A percentile compares a stretch with the other conserved stretches of the same genome.
These are phyloP conservation scores for Theobroma cacao DNA, from an alignment of 345 rosid species.

Conservation along the genomic window DNA sequence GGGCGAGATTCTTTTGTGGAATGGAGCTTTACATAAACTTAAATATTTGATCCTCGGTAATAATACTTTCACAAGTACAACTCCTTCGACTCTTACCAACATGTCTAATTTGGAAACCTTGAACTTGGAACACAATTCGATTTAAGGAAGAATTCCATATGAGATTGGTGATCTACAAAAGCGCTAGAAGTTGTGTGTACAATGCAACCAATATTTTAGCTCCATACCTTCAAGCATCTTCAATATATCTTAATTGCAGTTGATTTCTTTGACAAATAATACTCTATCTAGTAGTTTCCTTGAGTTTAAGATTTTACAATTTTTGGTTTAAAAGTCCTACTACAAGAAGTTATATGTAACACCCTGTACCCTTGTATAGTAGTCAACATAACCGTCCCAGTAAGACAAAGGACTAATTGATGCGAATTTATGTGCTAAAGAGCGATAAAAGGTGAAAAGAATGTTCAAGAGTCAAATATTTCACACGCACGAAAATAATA, in stretches of 20 bases:
- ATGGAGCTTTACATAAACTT: background rate
- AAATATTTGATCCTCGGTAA: background rate
- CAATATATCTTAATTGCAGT: background rate
- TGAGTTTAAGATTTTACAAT: background rate
- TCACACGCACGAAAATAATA: too few relatives aligned
- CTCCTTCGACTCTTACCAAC: background rate
- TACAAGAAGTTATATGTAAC: too few relatives aligned
- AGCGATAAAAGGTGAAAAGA: too few relatives aligned
- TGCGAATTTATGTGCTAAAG: too few relatives aligned
- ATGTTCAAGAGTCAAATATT: too few relatives aligned
- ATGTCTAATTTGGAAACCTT: background rate
- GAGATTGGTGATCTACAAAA: background rate
- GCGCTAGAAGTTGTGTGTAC: background rate
- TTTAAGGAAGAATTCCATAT: background rate
- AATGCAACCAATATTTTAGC: background rate
- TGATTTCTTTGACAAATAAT: background rate
- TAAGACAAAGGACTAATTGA: too few relatives aligned
- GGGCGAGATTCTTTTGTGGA: background rate
- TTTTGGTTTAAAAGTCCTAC: too few relatives aligned
- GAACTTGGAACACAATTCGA: background rate
- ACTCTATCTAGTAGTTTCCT: background rate
- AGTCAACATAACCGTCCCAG: too few relatives aligned
- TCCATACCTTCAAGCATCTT: background rate
- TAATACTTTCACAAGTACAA: conserved; percentile 8
- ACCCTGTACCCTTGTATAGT: too few relatives aligned